Evolutionary conservation across 805 yeast species (phyloP).

Genomic region (Blastobotrys chiropterorum): DNA sequence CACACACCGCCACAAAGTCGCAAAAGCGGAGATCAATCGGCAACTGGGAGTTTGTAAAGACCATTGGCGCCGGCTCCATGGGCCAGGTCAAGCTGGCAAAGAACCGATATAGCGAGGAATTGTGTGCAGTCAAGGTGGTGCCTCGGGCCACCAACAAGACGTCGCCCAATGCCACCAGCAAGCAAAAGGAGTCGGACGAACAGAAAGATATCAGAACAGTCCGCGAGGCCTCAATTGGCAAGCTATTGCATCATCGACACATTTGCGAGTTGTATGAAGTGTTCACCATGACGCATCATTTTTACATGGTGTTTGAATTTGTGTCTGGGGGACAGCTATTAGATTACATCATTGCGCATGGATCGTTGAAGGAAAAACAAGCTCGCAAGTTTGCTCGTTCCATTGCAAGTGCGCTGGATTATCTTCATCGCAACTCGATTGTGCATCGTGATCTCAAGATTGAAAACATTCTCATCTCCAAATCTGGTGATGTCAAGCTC

Average conservation of each 20-base stretch:
- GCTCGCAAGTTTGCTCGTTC: slow-evolving; percentile 95
- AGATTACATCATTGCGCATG: slow-evolving; percentile 95
- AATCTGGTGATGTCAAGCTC: slow-evolving; percentile 88
- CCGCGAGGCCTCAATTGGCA: slow-evolving; percentile 91
- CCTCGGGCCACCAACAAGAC: slow-evolving; percentile 53
- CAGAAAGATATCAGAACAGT: slow-evolving; percentile 89
- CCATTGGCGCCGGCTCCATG: slow-evolving; percentile 98
- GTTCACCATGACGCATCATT: slow-evolving; percentile 94
- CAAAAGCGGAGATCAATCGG: slow-evolving; percentile 77
- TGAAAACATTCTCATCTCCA: slow-evolving; percentile 91
- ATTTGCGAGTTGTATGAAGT: slow-evolving; percentile 89
- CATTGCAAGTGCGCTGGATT: slow-evolving; percentile 87
- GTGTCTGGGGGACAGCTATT: slow-evolving; percentile 97
- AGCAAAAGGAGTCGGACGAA: slow-evolving; percentile 44
- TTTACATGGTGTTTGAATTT: slow-evolving; percentile 93
- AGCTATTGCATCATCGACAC: slow-evolving; percentile 83
- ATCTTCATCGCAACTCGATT: slow-evolving; percentile 87
- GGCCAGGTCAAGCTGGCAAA: slow-evolving; percentile 95
- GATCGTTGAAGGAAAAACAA: slow-evolving; percentile 85
- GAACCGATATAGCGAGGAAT: slow-evolving; percentile 66
- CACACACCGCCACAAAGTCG: slow-evolving; percentile 1
- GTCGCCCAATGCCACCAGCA: slow-evolving; percentile 40
- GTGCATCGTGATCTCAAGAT: slow-evolving; percentile 92
- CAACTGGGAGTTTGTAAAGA: slow-evolving; percentile 92
- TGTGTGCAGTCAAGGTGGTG: slow-evolving; percentile 84